phyloP scores from a whole-genome alignment of 1,284 basidiomycete genomes.

The Rhizoctonia solani region DNA sequence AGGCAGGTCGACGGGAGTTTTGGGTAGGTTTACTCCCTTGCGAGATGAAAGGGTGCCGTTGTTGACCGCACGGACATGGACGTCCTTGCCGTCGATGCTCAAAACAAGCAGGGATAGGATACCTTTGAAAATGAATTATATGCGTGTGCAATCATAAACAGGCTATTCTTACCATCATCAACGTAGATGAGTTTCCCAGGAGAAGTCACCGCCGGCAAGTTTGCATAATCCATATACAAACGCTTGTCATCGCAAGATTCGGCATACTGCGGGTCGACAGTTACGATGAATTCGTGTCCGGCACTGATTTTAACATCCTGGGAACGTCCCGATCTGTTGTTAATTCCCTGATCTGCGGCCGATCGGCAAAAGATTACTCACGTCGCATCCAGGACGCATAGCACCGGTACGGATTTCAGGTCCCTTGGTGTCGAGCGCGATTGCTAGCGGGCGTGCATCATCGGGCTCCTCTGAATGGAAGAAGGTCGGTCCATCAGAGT shows the following conservation, averaged over 20 bases:
- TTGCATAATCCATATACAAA: conserved; percentile 90
- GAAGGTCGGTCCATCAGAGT: no score
- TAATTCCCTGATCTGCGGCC: not conserved
- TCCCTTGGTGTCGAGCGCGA: conserved; percentile 99
- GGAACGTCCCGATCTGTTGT: not conserved
- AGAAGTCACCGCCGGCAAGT: conserved; percentile 93
- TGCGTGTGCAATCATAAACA: not conserved
- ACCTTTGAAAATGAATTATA: conserved; percentile 50
- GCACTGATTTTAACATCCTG: conserved; percentile 77
- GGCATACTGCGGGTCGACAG: conserved; percentile 82
- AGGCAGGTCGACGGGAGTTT: conserved; percentile 96
- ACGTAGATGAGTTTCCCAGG: conserved; percentile 97
- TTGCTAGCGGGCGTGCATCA: conserved; percentile 88
- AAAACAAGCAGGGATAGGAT: conserved; percentile 94
- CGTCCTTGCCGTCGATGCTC: conserved; percentile 76
- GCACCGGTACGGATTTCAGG: conserved; percentile 98
- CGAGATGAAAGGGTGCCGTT: conserved; percentile 92
- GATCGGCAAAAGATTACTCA: no score
- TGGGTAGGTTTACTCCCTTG: conserved; percentile 99
- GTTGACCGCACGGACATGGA: conserved; percentile 91
- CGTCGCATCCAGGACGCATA: conserved; percentile 86
- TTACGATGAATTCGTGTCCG: conserved; percentile 93
- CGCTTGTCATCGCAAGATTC: conserved; percentile 81
- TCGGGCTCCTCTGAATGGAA: conserved; percentile 59
- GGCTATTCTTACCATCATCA: conserved; percentile 75